Conservation (phyloP, 2,329 filamentous ascomycete species). For the Talaromyces piceae region DNA sequence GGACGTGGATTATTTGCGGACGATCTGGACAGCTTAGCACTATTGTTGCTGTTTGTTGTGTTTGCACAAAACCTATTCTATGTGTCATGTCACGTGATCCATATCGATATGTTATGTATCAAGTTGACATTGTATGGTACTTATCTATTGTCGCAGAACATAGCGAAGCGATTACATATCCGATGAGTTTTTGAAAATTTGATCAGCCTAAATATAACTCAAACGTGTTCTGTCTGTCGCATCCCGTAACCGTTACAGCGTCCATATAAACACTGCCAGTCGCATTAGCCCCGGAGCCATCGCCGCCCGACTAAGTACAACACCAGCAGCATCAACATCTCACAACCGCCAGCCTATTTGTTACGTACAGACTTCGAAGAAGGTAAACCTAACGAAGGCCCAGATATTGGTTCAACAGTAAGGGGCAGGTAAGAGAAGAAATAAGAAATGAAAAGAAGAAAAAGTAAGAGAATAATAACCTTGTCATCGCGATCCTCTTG, state of each 20-base stretch:
- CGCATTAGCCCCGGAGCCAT: neutral
- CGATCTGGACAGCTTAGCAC: slow-evolving; percentile 11
- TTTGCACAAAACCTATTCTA: slow-evolving; percentile 7
- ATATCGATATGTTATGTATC: neutral
- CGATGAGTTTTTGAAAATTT: too few species aligned
- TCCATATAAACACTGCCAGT: neutral
- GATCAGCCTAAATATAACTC: too few species aligned
- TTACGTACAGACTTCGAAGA: neutral
- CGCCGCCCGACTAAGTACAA: neutral
- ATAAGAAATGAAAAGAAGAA: neutral
- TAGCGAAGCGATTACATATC: too few species aligned
- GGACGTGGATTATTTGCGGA: slow-evolving; percentile 4
- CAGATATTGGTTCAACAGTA: too few species aligned
- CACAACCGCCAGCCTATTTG: neutral
- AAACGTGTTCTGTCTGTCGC: neutral
- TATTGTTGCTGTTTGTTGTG: slow-evolving; percentile 7
- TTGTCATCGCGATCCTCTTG: neutral
- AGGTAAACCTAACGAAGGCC: neutral
- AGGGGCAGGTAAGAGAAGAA: too few species aligned
- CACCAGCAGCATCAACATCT: neutral
- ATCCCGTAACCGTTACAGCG: neutral
- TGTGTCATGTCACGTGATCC: neutral
- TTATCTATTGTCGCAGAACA: neutral
- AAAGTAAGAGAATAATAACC: too few species aligned
- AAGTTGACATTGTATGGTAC: too few species aligned